Evolutionary conservation across 331 rosid species (phyloP), one percentile per base, ranked within the genome.

Genomic region (Quercus tomentella): DNA sequence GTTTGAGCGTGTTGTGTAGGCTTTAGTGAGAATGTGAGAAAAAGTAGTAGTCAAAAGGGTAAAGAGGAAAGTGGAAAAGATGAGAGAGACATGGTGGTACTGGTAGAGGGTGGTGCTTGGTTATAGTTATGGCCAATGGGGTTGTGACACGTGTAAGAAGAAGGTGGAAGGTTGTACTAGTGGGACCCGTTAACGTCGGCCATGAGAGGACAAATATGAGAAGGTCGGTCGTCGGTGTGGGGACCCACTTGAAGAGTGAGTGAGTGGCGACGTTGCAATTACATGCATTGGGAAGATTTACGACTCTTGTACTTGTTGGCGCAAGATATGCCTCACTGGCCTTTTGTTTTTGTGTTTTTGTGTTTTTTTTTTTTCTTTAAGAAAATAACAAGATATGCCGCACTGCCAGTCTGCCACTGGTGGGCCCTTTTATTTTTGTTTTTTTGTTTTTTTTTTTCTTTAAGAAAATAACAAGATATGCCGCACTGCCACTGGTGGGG

Each of bases 201-300:
- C 61, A 74, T 21, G 83, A 60, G 62, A 31, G 74, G 82, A 79
- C 63, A 4, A 60, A 75, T 18, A 22, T 75, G 33, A 4, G 55
- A 12, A 74, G 72, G 91, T 76, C 92, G 92, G 93, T 73, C 16
- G 91, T 74, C 92, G 89, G 93, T 73, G n/a, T 12, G 6, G 52
- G 84, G 80, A 14, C 60, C 77, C 54, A 31, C 22, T 37, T 0
- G 3, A 22, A 2, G 52, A 18, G 17, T 37, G 56, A 33, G 8
- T 56, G 49, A 58, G 49, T n/a, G 51, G 66, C 54, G 63, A 76
- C 86, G 83, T 77, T 49, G 84, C 11, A 85, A 85, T 77, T 81
- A 11, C 16, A 33, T 55, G 26, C 74, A 6, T 61, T 15, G 62
- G 33, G 69, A 51, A 23, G 15, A 23, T 35, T 35, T 6, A 35